These are phyloP conservation scores for Graphilbum sp. DNA, from an alignment of 2,329 filamentous ascomycete species.

Conservation along the genomic window DNA sequence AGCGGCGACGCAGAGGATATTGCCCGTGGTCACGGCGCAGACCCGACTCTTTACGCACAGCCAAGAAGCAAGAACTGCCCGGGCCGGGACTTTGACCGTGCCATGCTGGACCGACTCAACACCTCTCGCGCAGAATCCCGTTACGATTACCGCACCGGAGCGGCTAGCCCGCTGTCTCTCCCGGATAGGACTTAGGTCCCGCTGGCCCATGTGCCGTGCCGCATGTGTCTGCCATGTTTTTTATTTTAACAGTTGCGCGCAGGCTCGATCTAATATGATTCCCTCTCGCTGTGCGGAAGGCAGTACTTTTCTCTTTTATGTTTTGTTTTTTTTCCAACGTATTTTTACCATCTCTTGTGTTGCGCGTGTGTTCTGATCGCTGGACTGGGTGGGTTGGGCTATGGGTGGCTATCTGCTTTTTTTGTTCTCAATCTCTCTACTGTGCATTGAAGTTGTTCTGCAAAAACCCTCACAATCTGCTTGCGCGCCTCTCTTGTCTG, in stretches of 20 bases:
- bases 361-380: no score
- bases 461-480: no score
- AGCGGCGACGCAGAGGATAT: constrained; percentile 12
- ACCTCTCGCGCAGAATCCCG: neutral
- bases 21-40: constrained; percentile 10
- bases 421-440: neutral
- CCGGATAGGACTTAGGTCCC: no score
- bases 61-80: no score
- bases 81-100: constrained; percentile 34
- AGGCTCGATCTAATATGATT: neutral
- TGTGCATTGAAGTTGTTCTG: no score
- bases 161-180: neutral
- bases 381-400: no score
- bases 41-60: constrained; percentile 17
- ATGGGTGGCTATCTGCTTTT: neutral
- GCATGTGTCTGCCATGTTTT: neutral
- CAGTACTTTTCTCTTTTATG: neutral
- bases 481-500: no score
- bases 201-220: no score
- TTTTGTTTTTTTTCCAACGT: neutral
- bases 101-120: constrained; percentile 33
- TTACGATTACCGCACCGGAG: neutral
- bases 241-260: neutral
- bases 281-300: neutral
- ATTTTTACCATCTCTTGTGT: neutral